Percentiles rank a stretch among this genome's conserved stretches.
These are phyloP conservation scores for Orobanche coerulescens DNA, from an alignment of 257 asterid genomes.

Conservation along the genomic window DNA sequence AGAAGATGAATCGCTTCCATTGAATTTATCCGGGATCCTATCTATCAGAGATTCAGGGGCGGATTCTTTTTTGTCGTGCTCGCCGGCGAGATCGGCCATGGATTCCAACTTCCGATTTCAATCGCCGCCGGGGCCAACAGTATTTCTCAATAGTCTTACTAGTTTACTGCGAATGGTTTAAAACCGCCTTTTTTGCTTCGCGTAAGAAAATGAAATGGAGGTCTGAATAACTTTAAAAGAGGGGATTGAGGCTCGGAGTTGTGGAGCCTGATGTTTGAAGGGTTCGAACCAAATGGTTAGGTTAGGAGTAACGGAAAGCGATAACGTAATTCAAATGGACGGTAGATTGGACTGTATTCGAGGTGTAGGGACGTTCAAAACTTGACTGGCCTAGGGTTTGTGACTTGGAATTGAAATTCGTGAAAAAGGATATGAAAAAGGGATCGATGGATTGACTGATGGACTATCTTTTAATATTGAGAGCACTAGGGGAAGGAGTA, in stretches of 20 bases:
- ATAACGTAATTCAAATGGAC: conserved; percentile 23
- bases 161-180: neutral
- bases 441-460: no score
- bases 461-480: no score
- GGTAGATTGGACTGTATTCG: conserved; percentile 20
- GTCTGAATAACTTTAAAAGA: conserved; percentile 17
- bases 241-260: conserved; percentile 25
- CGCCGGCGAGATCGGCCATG: conserved; percentile 48
- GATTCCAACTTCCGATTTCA: conserved; percentile 29
- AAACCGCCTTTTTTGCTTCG: conserved; percentile 3
- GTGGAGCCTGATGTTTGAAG: conserved; percentile 27
- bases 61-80: conserved; percentile 44
- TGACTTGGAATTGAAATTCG: neutral
- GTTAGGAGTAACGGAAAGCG: conserved; percentile 21
- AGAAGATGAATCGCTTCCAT: conserved; percentile 62
- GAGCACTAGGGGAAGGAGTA: no score
- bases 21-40: conserved; percentile 62
- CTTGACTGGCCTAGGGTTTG: conserved; percentile 8
- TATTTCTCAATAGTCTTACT: neutral
- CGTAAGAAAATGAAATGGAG: neutral
- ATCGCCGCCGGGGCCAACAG: conserved; percentile 23
- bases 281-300: conserved; percentile 24
- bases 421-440: no score
- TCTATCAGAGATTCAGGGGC: conserved; percentile 55
- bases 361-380: conserved; percentile 23